These are phyloP conservation scores for Phlegmacium glaucopus DNA, from an alignment of 768 basidiomycete genomes.

Conservation along the genomic window DNA sequence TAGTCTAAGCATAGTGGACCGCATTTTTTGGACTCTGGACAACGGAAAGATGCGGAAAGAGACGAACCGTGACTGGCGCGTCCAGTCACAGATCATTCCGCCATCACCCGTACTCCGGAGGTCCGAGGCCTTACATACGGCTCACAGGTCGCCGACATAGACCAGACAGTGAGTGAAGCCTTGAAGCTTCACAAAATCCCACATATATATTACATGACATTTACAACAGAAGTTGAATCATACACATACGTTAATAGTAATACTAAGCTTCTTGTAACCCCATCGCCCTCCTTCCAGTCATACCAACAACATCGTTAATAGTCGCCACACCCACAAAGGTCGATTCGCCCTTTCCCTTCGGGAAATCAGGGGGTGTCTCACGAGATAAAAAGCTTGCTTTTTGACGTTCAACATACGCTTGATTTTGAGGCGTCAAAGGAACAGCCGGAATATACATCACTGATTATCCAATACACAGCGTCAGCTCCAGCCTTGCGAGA, in stretches of 20 bases:
- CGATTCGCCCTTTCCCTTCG: constrained; percentile 36
- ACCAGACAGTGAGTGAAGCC: too few relatives aligned
- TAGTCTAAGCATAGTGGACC: constrained; percentile 36
- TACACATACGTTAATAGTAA: too few relatives aligned
- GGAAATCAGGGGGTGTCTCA: constrained; percentile 71
- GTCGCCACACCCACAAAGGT: constrained; percentile 32
- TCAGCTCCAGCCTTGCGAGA: background rate
- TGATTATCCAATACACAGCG: constrained; percentile 12
- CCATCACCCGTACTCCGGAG: too few relatives aligned
- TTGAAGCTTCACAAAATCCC: too few relatives aligned
- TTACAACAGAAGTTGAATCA: too few relatives aligned
- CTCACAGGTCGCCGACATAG: too few relatives aligned
- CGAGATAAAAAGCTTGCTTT: constrained; percentile 57
- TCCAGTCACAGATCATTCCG: too few relatives aligned
- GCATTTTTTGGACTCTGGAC: constrained; percentile 39
- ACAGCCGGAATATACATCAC: constrained; percentile 82
- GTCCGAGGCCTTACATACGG: too few relatives aligned
- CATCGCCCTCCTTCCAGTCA: constrained; percentile 38
- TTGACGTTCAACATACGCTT: constrained; percentile 59
- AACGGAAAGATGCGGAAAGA: too few relatives aligned
- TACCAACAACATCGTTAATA: constrained; percentile 32
- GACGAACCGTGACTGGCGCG: too few relatives aligned
- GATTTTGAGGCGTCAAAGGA: constrained; percentile 60
- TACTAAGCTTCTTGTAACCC: constrained; percentile 21
- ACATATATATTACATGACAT: too few relatives aligned